Conservation (phyloP, 352 stramenopile genomes). For the Phytophthora citricola region DNA sequence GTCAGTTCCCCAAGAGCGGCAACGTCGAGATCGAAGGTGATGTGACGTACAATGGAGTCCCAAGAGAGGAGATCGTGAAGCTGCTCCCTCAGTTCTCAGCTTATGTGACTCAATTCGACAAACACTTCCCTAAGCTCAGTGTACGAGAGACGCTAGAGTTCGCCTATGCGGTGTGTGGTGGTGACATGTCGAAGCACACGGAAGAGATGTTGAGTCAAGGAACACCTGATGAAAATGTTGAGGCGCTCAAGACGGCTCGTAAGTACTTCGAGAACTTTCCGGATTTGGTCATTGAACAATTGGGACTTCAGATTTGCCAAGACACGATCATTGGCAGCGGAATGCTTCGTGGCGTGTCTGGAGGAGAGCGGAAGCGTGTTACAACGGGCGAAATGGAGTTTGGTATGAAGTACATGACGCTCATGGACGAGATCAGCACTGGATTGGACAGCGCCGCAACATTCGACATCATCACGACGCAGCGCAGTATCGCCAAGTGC, state of each 20-base stretch:
- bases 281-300: conserved; percentile 57
- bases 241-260: conserved; percentile 21
- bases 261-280: conserved; percentile 42
- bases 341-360: conserved; percentile 66
- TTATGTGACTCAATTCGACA: conserved; percentile 44
- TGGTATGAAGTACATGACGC: conserved; percentile 61
- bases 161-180: conserved; percentile 35
- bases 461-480: conserved; percentile 88
- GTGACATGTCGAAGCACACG: conserved; percentile 37
- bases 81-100: conserved; percentile 39
- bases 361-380: conserved; percentile 72
- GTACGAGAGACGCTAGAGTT: conserved; percentile 47
- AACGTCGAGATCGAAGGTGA: conserved; percentile 42
- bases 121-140: conserved; percentile 39
- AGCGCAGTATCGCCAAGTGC: conserved; percentile 55
- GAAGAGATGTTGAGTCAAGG: conserved; percentile 44
- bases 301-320: conserved; percentile 51
- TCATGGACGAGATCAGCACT: conserved; percentile 92
- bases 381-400: conserved; percentile 87
- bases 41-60: conserved; percentile 45
- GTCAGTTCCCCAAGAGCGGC: conserved; percentile 34
- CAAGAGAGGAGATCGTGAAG: conserved; percentile 30
- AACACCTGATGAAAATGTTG: conserved; percentile 41
- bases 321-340: conserved; percentile 62
- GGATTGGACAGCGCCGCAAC: conserved; percentile 91